Evolutionary conservation across 2,329 filamentous ascomycete genomes (phyloP), one percentile per base, ranked within the genome.

Genomic region (Calonectria pauciramosa): DNA sequence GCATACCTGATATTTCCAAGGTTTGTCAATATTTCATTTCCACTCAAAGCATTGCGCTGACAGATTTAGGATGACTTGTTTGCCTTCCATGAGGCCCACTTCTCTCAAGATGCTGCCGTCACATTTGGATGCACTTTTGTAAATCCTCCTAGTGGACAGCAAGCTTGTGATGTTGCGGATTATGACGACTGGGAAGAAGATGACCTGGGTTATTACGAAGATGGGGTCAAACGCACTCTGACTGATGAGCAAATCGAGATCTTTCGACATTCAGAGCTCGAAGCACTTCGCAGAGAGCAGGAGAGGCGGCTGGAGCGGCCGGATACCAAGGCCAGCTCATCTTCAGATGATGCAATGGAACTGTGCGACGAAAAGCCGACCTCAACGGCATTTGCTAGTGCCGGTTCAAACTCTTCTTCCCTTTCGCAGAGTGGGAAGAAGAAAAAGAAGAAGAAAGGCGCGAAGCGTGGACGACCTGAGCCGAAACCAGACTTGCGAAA

Each of bases 161-260:
- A 82, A 79, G 10, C 47, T 41, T 68, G 74, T 23, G 78, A 84
- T 47, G 83, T 85, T 8, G 81, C 85, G 23, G 76, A 74, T n/a
- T 77, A 81, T 34, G 79, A 82, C 26, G 78, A 84, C 4, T 84
- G 79, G 78, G 88, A 90, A 32, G 91, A 93, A 49, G 94, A 95
- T 81, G 91, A 87, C 1, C 87, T 98, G 20, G 96, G 96, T 23
- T 96, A 95, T 84, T 99, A 99, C 79, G 85, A 91, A 1, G 96
- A 99, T 82, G 96, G 96, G 4, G 91, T 93, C 75, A 97, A 97
- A 83, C 93, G 96, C 51, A 98, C 96, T 23, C 88, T 99, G 80
- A 98, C 96, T 13, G 95, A 98, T 81, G 94, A 96, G 79, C 95
- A 98, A 86, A 95, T 98, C 79, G 91, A 92, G 68, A 96, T 98